Percentiles rank a stretch among this genome's conserved stretches.
Conservation (phyloP, 2,329 filamentous ascomycete species). For the Coniochaeta hoffmannii region DNA sequence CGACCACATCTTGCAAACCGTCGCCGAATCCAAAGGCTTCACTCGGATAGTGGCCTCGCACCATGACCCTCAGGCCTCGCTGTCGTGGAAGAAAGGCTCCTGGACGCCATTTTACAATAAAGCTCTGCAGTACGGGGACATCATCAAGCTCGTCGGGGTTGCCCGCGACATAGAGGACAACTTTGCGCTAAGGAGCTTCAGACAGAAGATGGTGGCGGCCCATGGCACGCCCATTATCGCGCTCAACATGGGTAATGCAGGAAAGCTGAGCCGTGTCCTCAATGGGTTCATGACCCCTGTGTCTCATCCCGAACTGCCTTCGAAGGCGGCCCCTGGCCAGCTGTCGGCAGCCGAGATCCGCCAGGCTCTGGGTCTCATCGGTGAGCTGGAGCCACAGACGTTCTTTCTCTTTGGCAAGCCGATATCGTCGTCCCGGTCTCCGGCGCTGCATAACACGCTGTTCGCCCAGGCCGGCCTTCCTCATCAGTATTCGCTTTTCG, state of each 20-base stretch:
- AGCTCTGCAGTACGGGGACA: slow-evolving; percentile 80
- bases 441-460: slow-evolving; percentile 80
- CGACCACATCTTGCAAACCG: slow-evolving; percentile 61
- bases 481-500: slow-evolving; percentile 68
- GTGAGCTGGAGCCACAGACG: slow-evolving; percentile 64
- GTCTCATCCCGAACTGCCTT: slow-evolving; percentile 79
- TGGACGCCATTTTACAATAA: slow-evolving; percentile 89
- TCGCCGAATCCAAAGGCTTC: slow-evolving; percentile 59
- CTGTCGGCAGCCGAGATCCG: slow-evolving; percentile 86
- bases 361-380: slow-evolving; percentile 67
- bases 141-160: slow-evolving; percentile 88
- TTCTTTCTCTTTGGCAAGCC: slow-evolving; percentile 89
- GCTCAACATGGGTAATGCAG: slow-evolving; percentile 86
- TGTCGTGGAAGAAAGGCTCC: slow-evolving; percentile 88
- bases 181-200: slow-evolving; percentile 76
- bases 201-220: slow-evolving; percentile 61
- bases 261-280: slow-evolving; percentile 82
- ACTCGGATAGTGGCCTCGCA: slow-evolving; percentile 92
- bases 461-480: slow-evolving; percentile 74
- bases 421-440: slow-evolving; percentile 74
- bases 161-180: slow-evolving; percentile 77
- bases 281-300: slow-evolving; percentile 95
- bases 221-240: slow-evolving; percentile 83
- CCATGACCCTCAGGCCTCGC: slow-evolving; percentile 70
- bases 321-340: slow-evolving; percentile 90